phyloP scores from a whole-genome alignment of 768 basidiomycete genomes.

The Pleurotus eryngii region DNA sequence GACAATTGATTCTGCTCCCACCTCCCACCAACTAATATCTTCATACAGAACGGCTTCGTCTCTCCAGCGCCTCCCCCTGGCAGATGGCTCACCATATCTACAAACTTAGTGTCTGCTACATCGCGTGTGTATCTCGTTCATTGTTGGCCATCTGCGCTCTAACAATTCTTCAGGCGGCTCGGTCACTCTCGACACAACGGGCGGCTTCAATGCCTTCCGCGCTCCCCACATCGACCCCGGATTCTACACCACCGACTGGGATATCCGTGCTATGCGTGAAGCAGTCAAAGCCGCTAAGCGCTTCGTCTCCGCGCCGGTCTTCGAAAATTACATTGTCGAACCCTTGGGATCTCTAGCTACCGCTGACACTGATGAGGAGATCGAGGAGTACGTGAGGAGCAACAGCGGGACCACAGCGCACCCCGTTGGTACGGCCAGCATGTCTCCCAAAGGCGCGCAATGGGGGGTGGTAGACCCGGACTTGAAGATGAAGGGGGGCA shows the following conservation, averaged over 20 bases:
- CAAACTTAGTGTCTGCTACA: background rate
- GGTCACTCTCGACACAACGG: background rate
- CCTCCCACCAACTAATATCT: no score
- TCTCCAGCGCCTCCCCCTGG: background rate
- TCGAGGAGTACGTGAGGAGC: constrained; percentile 20
- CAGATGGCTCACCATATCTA: background rate
- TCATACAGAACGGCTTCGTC: background rate
- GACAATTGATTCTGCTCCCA: no score
- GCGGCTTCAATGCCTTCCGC: background rate
- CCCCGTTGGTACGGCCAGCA: constrained; percentile 25
- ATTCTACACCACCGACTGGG: constrained; percentile 28
- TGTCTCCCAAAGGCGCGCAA: constrained; percentile 23
- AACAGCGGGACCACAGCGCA: constrained; percentile 19
- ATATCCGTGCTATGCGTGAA: constrained; percentile 18
- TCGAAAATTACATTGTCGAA: constrained; percentile 22
- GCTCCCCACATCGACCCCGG: constrained; percentile 41
- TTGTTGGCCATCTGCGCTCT: background rate
- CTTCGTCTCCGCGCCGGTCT: constrained; percentile 21
- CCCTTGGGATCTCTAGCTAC: constrained; percentile 16
- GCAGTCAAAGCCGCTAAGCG: constrained; percentile 20
- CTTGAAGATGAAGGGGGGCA: constrained; percentile 27
- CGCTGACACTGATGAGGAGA: constrained; percentile 21
- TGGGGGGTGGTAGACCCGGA: constrained; percentile 33
- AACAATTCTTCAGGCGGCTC: background rate
- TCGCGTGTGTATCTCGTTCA: background rate